A percentile compares a stretch with the other conserved stretches of the same genome.
phyloP scores from a whole-genome alignment of 1,284 basidiomycete genomes.

The Nidula niveotomentosa region DNA sequence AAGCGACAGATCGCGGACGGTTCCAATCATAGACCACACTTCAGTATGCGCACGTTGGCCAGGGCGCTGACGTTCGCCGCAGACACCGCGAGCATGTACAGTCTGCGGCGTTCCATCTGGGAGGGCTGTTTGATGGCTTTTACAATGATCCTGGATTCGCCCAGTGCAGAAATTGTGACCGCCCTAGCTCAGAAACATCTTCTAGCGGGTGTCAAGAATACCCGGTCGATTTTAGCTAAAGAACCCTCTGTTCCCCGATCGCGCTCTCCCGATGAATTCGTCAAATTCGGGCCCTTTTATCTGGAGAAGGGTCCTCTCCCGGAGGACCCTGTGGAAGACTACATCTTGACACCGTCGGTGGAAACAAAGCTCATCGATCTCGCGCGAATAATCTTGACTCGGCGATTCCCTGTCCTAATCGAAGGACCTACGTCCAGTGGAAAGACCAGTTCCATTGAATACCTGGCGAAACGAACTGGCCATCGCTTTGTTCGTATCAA shows the following conservation, averaged over 20 bases:
- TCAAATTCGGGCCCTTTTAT: constrained; percentile 94
- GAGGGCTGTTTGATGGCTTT: constrained; percentile 98
- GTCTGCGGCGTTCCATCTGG: constrained; percentile 88
- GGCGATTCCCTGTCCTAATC: constrained; percentile 93
- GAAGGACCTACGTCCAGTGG: constrained; percentile 98
- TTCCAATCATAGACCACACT: constrained; percentile 94
- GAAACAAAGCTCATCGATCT: constrained; percentile 92
- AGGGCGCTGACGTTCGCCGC: constrained; percentile 92
- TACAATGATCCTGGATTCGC: constrained; percentile 87
- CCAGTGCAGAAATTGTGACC: constrained; percentile 73
- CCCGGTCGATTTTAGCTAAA: constrained; percentile 70
- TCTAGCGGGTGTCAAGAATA: constrained; percentile 83
- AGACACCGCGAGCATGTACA: constrained; percentile 78
- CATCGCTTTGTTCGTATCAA: constrained; percentile 98
- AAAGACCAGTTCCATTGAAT: constrained; percentile 97
- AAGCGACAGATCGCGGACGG: constrained; percentile 92
- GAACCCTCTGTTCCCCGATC: constrained; percentile 61
- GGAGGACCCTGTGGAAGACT: constrained; percentile 70
- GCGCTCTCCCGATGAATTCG: constrained; percentile 52
- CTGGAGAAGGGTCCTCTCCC: constrained; percentile 76
- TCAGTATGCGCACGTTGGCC: constrained; percentile 95
- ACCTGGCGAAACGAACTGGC: constrained; percentile 90
- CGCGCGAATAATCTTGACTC: constrained; percentile 87
- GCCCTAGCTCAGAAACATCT: constrained; percentile 78
- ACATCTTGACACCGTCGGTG: constrained; percentile 97